Evolutionary conservation across 345 rosid species (phyloP).

Genomic region (Corymbia maculata): DNA sequence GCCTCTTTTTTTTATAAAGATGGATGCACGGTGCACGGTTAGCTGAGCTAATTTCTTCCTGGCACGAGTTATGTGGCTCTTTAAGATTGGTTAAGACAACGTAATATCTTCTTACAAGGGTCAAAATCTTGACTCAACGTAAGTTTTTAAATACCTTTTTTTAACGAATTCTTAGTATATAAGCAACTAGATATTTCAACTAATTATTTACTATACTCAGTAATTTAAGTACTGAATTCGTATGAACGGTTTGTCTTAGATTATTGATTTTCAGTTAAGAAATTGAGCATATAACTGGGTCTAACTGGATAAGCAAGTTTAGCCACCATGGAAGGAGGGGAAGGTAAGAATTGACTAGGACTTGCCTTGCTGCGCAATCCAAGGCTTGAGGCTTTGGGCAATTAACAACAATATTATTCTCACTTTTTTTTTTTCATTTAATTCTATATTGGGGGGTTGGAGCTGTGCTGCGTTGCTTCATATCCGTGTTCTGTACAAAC

Average conservation of each 20-base stretch:
- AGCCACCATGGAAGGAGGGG: not conserved
- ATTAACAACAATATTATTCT: no score
- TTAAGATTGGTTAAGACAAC: not conserved
- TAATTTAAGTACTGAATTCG: not conserved
- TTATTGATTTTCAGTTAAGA: not conserved
- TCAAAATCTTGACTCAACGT: not conserved
- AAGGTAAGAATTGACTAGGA: not conserved
- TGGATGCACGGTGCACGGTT: no score
- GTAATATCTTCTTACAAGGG: not conserved
- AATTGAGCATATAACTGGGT: not conserved
- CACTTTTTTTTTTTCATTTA: not conserved
- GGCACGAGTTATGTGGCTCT: not conserved
- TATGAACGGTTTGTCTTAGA: not conserved
- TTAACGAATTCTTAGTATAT: not conserved
- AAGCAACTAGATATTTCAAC: not conserved
- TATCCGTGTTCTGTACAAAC: no score
- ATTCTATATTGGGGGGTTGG: no score
- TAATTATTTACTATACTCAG: no score
- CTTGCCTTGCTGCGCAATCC: not conserved
- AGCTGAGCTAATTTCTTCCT: no score
- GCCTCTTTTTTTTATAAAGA: no score
- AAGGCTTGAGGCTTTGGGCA: not conserved
- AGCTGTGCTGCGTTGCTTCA: no score
- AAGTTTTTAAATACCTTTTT: not conserved
- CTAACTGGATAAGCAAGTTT: no score